These are phyloP conservation scores for Pichia kudriavzevii DNA, from an alignment of 1,139 yeast genomes.

Conservation along the genomic window DNA sequence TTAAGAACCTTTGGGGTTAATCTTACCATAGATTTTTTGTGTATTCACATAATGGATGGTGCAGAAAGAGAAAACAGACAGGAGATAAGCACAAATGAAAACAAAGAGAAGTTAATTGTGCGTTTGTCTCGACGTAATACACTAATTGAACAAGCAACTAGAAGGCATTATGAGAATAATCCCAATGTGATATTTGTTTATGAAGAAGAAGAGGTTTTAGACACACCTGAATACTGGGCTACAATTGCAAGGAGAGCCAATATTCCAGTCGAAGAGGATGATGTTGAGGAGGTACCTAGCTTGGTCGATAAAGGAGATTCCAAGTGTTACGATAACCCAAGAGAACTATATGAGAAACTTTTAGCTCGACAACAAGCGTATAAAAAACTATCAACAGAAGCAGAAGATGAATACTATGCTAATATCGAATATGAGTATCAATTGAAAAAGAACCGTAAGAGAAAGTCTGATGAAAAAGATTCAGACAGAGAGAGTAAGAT, in stretches of 20 bases:
- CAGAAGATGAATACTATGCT: constrained; percentile 23
- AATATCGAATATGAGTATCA: constrained; percentile 20
- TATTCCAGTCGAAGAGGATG: constrained; percentile 10
- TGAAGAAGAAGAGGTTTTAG: constrained; percentile 13
- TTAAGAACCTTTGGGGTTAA: too few species aligned
- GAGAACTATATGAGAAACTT: too few species aligned
- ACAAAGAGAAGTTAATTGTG: constrained; percentile 3
- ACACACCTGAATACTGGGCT: constrained; percentile 22
- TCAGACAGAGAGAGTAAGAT: constrained; percentile 15
- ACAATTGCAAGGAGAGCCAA: constrained; percentile 24
- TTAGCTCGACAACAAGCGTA: constrained; percentile 19
- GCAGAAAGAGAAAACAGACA: too few species aligned
- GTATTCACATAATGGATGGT: too few species aligned
- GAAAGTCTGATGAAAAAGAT: constrained; percentile 13
- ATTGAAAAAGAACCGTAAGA: constrained; percentile 17
- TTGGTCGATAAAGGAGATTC: too few species aligned
- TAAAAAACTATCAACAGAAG: constrained; percentile 18
- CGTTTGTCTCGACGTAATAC: constrained; percentile 12
- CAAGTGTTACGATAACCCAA: too few species aligned
- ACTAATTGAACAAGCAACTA: constrained; percentile 14
- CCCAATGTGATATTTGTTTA: constrained; percentile 14
- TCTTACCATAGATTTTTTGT: too few species aligned
- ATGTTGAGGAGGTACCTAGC: too few species aligned
- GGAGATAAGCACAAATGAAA: background rate
- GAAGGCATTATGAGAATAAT: constrained; percentile 17